Base-by-base conservation (phyloP, 1,139 yeast genomes). In the Candida sojae region DNA sequence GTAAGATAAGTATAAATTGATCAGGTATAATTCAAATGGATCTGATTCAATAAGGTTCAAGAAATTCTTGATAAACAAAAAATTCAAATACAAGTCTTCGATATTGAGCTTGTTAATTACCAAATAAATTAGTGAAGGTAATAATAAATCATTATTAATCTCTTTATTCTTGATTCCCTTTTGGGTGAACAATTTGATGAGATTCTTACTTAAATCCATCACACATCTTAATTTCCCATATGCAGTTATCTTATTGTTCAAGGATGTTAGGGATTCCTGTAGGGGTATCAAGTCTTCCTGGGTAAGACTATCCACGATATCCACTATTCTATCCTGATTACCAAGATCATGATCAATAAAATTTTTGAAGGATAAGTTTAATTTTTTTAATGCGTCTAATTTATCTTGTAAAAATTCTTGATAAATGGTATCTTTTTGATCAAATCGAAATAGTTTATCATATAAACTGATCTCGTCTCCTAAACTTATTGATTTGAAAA, bases 381-480 rank as follows among this genome's bases (percentile, higher is more conserved):
- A 54, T 6, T 55, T 49, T 44, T 59, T 61, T 38, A 75, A 59
- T 3, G 61, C 57, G 8, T 48, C 56, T 44, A 74, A 53, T 54
- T 74, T 75, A 41, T 71, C 72, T 41, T 68, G 66, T 36, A 74
- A 57, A 40, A 70, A 66, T 42, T 67, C 71, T 50, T 73, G 78
- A 53, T 61, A 61, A 13, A 71, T 58, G 25, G 72, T 61, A 53
- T 75, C 79, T 39, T 63, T 63, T 50, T 71, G 71, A 54, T 74
- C 75, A 51, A 74, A 75, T 40, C 66, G 56, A 49, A 71, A 70
- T 37, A 75, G 60, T 56, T 74, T 74, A 43, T 73, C 76, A 52
- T 71, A 72, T 38, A 75, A 58, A 9, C 67, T 50, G 28, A 60
- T 58, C 25, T 66, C 69, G 44, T 73, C 69, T 10, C 58, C 74